Evolutionary conservation across 2,329 filamentous ascomycete genomes (phyloP).

Genomic region (Lecanicillium sp.): DNA sequence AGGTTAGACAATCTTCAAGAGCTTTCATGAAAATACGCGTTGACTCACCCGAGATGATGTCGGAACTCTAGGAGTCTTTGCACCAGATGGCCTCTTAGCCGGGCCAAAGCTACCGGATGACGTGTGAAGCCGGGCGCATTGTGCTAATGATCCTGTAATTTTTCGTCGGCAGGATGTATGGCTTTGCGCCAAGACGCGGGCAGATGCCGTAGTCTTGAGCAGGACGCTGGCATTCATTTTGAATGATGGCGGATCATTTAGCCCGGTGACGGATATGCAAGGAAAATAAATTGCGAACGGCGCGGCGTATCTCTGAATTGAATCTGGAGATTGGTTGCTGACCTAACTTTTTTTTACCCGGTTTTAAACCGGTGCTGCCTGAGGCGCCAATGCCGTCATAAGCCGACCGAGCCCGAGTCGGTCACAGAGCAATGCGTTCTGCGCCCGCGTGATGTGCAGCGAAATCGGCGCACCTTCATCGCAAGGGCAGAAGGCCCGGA

Average conservation of each 20-base stretch:
- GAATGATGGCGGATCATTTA: constrained; percentile 21
- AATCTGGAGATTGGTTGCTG: constrained; percentile 6
- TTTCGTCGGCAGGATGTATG: constrained; percentile 30
- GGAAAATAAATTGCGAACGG: background rate
- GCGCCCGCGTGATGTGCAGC: too few species aligned
- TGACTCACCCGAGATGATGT: constrained; percentile 21
- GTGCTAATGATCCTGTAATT: constrained; percentile 30
- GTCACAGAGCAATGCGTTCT: too few species aligned
- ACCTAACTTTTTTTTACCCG: constrained; percentile 13
- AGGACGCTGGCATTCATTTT: constrained; percentile 41
- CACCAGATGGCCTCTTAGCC: constrained; percentile 12
- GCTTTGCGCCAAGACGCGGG: constrained; percentile 35
- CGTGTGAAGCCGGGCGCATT: constrained; percentile 26
- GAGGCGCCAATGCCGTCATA: constrained; percentile 18
- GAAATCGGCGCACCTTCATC: too few species aligned
- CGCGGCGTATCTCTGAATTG: constrained; percentile 8
- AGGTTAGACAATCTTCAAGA: constrained; percentile 3
- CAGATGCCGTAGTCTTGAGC: constrained; percentile 36
- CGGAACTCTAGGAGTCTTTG: constrained; percentile 11
- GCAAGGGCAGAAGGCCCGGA: too few species aligned
- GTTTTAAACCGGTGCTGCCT: constrained; percentile 14
- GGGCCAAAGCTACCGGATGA: constrained; percentile 12
- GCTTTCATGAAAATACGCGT: background rate
- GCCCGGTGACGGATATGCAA: constrained; percentile 5
- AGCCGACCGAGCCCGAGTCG: constrained; percentile 11